Percentiles rank a stretch among this genome's conserved stretches.
These are phyloP conservation scores for Saturnispora hagleri DNA, from an alignment of 805 yeast genomes.

Conservation along the genomic window DNA sequence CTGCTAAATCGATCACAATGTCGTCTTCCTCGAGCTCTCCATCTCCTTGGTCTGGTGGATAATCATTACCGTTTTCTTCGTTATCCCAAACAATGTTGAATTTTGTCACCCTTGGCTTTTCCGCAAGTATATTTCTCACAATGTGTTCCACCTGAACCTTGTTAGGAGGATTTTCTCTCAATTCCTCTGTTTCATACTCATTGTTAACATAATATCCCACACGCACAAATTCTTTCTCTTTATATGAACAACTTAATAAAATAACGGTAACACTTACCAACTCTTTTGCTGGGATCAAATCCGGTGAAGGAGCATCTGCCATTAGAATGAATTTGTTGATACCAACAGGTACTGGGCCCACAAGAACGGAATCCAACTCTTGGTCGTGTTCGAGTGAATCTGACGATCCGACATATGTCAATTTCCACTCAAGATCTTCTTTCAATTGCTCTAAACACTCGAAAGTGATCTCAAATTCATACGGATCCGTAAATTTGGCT, in stretches of 20 bases:
- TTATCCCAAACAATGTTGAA: slow-evolving; percentile 97
- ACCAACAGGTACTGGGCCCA: slow-evolving; percentile 98
- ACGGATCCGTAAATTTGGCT: slow-evolving; percentile 86
- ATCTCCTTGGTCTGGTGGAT: slow-evolving; percentile 74
- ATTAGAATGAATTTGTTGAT: slow-evolving; percentile 84
- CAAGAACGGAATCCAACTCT: slow-evolving; percentile 90
- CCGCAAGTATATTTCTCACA: slow-evolving; percentile 89
- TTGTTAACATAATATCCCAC: slow-evolving; percentile 97
- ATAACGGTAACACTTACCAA: slow-evolving; percentile 93
- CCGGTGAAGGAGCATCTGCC: slow-evolving; percentile 97
- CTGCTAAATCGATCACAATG: slow-evolving; percentile 37
- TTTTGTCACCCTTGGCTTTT: slow-evolving; percentile 94
- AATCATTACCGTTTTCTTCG: slow-evolving; percentile 46
- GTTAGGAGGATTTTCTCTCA: slow-evolving; percentile 87
- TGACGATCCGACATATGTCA: slow-evolving; percentile 94
- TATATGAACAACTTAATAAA: slow-evolving; percentile 83
- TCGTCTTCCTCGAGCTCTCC: slow-evolving; percentile 46
- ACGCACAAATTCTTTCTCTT: slow-evolving; percentile 88
- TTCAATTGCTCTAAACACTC: slow-evolving; percentile 90
- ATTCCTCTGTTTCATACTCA: slow-evolving; percentile 89
- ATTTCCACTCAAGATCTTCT: slow-evolving; percentile 93
- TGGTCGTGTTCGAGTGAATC: slow-evolving; percentile 94
- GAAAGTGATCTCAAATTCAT: slow-evolving; percentile 94
- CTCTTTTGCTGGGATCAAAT: slow-evolving; percentile 91
- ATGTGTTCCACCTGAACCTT: slow-evolving; percentile 92